Percentiles rank a stretch among this genome's conserved stretches.
Conservation (phyloP, 345 rosid species). For the Lepidium aucheri region DNA sequence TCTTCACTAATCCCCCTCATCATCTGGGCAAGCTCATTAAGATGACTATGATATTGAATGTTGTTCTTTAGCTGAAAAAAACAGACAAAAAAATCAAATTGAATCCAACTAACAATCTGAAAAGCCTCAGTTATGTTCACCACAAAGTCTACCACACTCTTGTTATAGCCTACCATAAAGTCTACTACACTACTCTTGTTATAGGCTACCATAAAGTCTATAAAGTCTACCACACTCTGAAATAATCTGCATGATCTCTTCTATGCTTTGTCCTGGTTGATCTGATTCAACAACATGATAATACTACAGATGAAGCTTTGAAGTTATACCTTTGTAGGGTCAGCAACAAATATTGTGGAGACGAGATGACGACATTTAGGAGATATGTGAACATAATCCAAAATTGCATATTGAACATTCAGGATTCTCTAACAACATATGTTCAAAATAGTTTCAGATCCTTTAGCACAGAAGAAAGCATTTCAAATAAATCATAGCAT, state of each 20-base stretch:
- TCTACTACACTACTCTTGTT: too few relatives aligned
- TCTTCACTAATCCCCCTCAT: too few relatives aligned
- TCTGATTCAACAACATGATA: conserved; percentile 36
- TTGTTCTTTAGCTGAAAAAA: too few relatives aligned
- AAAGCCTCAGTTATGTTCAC: too few relatives aligned
- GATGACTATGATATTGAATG: too few relatives aligned
- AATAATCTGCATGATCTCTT: conserved; percentile 94
- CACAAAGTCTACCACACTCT: too few relatives aligned
- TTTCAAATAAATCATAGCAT: background rate
- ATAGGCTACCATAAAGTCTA: too few relatives aligned
- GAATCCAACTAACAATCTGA: too few relatives aligned
- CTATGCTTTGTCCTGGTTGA: conserved; percentile 70
- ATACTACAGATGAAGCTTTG: background rate
- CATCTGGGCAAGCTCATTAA: too few relatives aligned
- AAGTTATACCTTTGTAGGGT: conserved; percentile 62
- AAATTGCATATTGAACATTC: conserved; percentile 93
- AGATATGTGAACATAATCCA: conserved; percentile 87
- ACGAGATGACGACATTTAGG: conserved; percentile 84
- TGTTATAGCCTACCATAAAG: too few relatives aligned
- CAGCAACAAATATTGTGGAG: conserved; percentile 92
- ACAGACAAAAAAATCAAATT: too few relatives aligned
- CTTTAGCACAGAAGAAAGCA: conserved; percentile 3
- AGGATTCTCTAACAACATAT: conserved; percentile 66
- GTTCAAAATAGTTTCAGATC: background rate
- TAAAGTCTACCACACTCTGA: too few relatives aligned